phyloP scores from a whole-genome alignment of 2,329 filamentous ascomycete species.

The Colletotrichum trifolii region DNA sequence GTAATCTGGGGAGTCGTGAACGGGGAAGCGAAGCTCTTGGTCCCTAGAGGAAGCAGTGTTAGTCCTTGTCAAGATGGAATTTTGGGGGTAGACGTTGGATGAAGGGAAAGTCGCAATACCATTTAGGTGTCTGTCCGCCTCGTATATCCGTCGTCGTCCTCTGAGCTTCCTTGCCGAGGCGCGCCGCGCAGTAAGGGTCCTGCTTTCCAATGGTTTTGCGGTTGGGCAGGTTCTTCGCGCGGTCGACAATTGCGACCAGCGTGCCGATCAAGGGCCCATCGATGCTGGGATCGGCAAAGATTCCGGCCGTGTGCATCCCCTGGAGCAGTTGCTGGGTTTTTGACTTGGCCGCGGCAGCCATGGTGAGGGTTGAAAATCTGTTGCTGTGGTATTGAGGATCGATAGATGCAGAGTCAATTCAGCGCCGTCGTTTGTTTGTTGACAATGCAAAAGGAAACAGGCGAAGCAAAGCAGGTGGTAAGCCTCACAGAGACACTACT shows the following conservation, averaged over 20 bases:
- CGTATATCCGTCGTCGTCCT: slow-evolving; percentile 95
- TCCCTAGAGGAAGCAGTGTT: slow-evolving; percentile 71
- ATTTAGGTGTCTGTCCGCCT: slow-evolving; percentile 94
- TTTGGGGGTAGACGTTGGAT: neutral
- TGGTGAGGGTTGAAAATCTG: slow-evolving; percentile 22
- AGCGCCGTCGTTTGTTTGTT: neutral
- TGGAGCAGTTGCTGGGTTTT: slow-evolving; percentile 65
- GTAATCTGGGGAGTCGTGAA: slow-evolving; percentile 97
- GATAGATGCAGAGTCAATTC: slow-evolving; percentile 16
- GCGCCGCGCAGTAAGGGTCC: slow-evolving; percentile 94
- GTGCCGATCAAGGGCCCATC: slow-evolving; percentile 96
- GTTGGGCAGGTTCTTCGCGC: slow-evolving; percentile 97
- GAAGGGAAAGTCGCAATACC: slow-evolving; percentile 64
- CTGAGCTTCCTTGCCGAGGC: slow-evolving; percentile 95
- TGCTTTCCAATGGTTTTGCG: slow-evolving; percentile 98
- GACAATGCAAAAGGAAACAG: neutral
- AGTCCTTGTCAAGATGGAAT: neutral
- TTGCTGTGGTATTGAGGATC: slow-evolving; percentile 4
- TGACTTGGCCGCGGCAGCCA: slow-evolving; percentile 62
- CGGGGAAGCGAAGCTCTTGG: slow-evolving; percentile 93
- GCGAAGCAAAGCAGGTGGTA: slow-evolving; percentile 2
- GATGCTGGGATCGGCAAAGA: slow-evolving; percentile 92
- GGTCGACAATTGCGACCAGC: slow-evolving; percentile 89
- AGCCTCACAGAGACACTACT: neutral
- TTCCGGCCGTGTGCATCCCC: slow-evolving; percentile 85